These are phyloP conservation scores for Candida railenensis DNA, from an alignment of 805 yeast species.

Conservation along the genomic window DNA sequence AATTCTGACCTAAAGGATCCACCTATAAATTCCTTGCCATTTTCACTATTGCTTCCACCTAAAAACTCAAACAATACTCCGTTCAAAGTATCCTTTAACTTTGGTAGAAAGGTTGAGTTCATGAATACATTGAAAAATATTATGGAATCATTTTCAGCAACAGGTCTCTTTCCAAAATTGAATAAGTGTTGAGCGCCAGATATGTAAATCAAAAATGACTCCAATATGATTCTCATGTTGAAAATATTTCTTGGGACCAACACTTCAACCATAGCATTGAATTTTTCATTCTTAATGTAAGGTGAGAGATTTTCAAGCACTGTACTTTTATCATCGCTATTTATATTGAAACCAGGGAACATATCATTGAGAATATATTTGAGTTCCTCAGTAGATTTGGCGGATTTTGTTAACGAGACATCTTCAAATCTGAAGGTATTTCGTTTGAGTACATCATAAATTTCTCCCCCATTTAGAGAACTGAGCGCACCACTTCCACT, in stretches of 20 bases:
- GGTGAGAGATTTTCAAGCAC: slow-evolving; percentile 23
- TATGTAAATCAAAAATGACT: slow-evolving; percentile 66
- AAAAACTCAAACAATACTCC: slow-evolving; percentile 45
- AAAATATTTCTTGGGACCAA: slow-evolving; percentile 69
- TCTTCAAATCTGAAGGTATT: slow-evolving; percentile 33
- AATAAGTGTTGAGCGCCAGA: slow-evolving; percentile 50
- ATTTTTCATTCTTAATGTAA: slow-evolving; percentile 61
- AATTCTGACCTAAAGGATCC: slow-evolving; percentile 4
- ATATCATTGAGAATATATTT: slow-evolving; percentile 50
- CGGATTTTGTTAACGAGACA: slow-evolving; percentile 20
- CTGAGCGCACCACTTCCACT: neutral
- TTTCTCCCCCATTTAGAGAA: neutral
- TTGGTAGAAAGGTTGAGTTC: slow-evolving; percentile 61
- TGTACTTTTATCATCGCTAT: slow-evolving; percentile 15
- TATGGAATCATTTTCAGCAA: slow-evolving; percentile 19
- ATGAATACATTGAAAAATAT: slow-evolving; percentile 63
- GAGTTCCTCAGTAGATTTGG: slow-evolving; percentile 28
- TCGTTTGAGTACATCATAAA: slow-evolving; percentile 11
- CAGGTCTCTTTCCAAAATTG: slow-evolving; percentile 4
- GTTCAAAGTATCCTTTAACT: slow-evolving; percentile 56
- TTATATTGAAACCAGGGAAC: slow-evolving; percentile 64
- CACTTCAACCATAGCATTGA: slow-evolving; percentile 55
- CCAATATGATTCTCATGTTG: slow-evolving; percentile 78
- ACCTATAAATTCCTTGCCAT: neutral
- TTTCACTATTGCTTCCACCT: neutral